A percentile compares a stretch with the other conserved stretches of the same genome.
phyloP scores from a whole-genome alignment of 768 basidiomycete species.

The Boletus sp. region DNA sequence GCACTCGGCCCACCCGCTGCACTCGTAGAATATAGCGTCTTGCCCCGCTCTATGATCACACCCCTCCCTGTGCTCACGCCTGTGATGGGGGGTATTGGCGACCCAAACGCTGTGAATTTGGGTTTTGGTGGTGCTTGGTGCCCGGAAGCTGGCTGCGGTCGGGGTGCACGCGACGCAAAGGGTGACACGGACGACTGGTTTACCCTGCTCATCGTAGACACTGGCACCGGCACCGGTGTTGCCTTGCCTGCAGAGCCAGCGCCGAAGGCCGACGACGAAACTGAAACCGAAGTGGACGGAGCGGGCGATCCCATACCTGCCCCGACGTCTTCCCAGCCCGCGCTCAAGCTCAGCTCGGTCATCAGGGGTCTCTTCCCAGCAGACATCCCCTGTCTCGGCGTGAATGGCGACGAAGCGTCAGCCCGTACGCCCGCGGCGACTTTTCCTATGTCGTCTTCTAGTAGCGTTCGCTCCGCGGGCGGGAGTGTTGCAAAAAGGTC shows the following conservation, averaged over 20 bases:
- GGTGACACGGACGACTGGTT: slow-evolving; percentile 1
- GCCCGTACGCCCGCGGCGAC: slow-evolving; percentile 24
- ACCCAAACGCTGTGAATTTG: slow-evolving; percentile 28
- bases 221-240: neutral
- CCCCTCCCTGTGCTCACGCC: neutral
- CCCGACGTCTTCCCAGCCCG: slow-evolving; percentile 63
- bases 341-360: slow-evolving; percentile 42
- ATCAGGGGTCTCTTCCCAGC: slow-evolving; percentile 20
- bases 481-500: slow-evolving; percentile 66
- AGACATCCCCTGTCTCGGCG: slow-evolving; percentile 4
- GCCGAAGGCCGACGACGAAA: slow-evolving; percentile 2
- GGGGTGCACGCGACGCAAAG: slow-evolving; percentile 4
- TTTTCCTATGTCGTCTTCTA: slow-evolving; percentile 57
- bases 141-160: neutral
- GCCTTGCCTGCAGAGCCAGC: slow-evolving; percentile 3
- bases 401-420: neutral
- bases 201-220: neutral
- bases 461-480: slow-evolving; percentile 54
- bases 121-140: slow-evolving; percentile 11
- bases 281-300: slow-evolving; percentile 7
- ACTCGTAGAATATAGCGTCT: slow-evolving; percentile 12
- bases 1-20: neutral
- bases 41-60: slow-evolving; percentile 16
- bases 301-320: slow-evolving; percentile 15
- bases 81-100: slow-evolving; percentile 16